phyloP scores from a whole-genome alignment of 2,329 filamentous ascomycete species.

The Arachnopeziza araneosa region DNA sequence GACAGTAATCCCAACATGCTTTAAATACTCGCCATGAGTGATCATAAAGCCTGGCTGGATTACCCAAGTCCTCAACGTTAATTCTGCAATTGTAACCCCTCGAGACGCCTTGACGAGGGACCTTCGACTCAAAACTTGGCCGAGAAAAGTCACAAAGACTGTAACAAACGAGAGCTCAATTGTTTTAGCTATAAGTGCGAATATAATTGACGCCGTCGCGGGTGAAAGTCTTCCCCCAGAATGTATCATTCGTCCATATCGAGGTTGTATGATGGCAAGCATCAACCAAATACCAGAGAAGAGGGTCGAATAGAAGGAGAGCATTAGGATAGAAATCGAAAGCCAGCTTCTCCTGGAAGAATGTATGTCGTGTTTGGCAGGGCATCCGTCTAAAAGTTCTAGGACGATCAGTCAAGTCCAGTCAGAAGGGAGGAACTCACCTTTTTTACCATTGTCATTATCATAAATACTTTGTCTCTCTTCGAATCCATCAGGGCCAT shows the following conservation, averaged over 20 bases:
- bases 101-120: constrained; percentile 54
- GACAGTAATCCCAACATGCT: constrained; percentile 56
- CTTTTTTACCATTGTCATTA: constrained; percentile 10
- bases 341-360: constrained; percentile 38
- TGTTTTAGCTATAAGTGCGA: constrained; percentile 66
- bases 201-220: constrained; percentile 60
- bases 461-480: background rate
- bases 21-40: constrained; percentile 60
- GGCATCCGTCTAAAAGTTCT: constrained; percentile 15
- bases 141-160: constrained; percentile 67
- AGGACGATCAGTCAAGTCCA: background rate
- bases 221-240: constrained; percentile 48
- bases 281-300: constrained; percentile 62
- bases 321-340: constrained; percentile 38
- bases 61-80: constrained; percentile 73
- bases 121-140: constrained; percentile 67
- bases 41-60: constrained; percentile 68
- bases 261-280: constrained; percentile 55
- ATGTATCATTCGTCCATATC: constrained; percentile 54
- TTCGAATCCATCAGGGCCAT: background rate
- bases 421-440: background rate
- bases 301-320: constrained; percentile 58
- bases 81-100: constrained; percentile 69
- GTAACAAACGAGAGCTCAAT: constrained; percentile 77
- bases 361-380: constrained; percentile 21